Percentiles rank a stretch among this genome's conserved stretches.
These are phyloP conservation scores for Xylaria sp. DNA, from an alignment of 495 filamentous ascomycete species.

Conservation along the genomic window DNA sequence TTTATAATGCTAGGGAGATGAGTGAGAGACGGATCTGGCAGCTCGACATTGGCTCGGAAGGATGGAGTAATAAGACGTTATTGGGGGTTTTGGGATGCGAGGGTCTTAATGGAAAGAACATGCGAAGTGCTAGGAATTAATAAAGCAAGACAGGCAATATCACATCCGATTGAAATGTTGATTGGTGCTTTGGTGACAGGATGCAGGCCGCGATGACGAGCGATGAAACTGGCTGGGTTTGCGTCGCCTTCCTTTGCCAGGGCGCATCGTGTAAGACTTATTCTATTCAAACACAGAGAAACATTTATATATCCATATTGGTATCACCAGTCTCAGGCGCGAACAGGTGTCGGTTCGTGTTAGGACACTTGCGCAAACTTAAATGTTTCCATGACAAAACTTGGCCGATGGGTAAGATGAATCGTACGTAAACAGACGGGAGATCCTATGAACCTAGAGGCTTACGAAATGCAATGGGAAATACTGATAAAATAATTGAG, in stretches of 20 bases:
- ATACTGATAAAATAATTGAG: not conserved
- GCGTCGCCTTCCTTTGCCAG: not conserved
- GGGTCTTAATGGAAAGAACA: not conserved
- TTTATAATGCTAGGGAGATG: not conserved
- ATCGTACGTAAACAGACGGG: not conserved
- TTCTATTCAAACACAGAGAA: not conserved
- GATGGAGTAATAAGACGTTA: not conserved
- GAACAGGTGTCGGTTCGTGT: not conserved
- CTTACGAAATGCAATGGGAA: not conserved
- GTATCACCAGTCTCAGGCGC: not conserved
- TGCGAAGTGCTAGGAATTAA: conserved; percentile 8
- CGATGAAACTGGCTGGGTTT: not conserved
- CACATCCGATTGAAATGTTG: not conserved
- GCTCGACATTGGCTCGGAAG: not conserved
- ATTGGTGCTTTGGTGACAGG: not conserved
- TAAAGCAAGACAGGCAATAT: conserved; percentile 6
- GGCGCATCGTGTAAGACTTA: conserved; percentile 9
- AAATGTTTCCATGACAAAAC: not conserved
- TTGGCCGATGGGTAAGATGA: not conserved
- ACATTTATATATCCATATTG: not conserved
- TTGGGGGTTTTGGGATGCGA: not conserved
- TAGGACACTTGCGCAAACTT: not conserved
- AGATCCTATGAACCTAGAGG: not conserved
- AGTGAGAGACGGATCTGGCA: not conserved
- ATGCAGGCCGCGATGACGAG: not conserved